Percentiles rank a stretch among this genome's conserved stretches.
Evolutionary conservation across 306 rosid genomes (phyloP).

Genomic region (Castanea crenata): DNA sequence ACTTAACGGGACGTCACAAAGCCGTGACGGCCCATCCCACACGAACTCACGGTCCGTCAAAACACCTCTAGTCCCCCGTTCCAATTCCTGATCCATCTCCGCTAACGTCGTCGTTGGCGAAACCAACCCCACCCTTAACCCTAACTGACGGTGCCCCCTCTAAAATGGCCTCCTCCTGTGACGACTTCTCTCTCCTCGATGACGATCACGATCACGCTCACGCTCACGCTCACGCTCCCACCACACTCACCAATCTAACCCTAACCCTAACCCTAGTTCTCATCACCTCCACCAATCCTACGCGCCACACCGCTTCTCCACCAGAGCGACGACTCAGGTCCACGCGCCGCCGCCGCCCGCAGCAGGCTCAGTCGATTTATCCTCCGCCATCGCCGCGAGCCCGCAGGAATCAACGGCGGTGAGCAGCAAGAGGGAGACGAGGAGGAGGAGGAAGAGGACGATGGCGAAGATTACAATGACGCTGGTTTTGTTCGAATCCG

Average conservation of each 20-base stretch:
- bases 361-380: background rate
- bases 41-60: constrained; percentile 70
- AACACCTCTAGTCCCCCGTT: constrained; percentile 19
- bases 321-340: constrained; percentile 30
- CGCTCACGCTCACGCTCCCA: background rate
- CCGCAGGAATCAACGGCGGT: constrained; percentile 27
- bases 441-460: constrained; percentile 40
- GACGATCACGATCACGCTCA: constrained; percentile 55
- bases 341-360: constrained; percentile 36
- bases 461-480: constrained; percentile 48
- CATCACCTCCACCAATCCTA: constrained; percentile 57
- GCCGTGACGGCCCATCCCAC: constrained; percentile 52
- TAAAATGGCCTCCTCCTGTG: constrained; percentile 84
- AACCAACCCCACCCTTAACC: constrained; percentile 26
- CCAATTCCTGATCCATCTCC: constrained; percentile 33
- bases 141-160: constrained; percentile 59
- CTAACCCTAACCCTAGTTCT: constrained; percentile 28
- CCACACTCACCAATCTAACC: constrained; percentile 31
- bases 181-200: constrained; percentile 87
- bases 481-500: constrained; percentile 46
- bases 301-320: constrained; percentile 51
- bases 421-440: background rate
- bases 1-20: constrained; percentile 87
- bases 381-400: constrained; percentile 12
- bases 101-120: constrained; percentile 63